Evolutionary conservation across 2,329 filamentous ascomycete species (phyloP).

Genomic region (Fusarium praegraminearum): DNA sequence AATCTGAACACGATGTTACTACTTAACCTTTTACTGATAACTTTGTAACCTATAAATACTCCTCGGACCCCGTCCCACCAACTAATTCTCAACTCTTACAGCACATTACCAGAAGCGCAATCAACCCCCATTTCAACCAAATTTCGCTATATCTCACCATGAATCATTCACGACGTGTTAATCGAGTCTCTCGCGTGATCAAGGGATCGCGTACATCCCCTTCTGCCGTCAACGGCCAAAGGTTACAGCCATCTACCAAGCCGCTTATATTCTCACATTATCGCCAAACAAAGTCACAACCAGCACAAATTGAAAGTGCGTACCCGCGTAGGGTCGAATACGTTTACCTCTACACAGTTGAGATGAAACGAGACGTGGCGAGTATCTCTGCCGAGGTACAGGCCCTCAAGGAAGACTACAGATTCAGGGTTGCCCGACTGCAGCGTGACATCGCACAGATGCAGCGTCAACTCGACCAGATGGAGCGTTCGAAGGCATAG

Average conservation of each 20-base stretch:
- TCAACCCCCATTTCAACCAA: fast-evolving
- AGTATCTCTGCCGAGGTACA: not conserved
- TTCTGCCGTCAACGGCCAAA: not conserved
- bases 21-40: not conserved
- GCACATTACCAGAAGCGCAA: not conserved
- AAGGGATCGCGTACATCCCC: not conserved
- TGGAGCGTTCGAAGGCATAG: too few relatives aligned
- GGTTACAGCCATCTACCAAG: not conserved
- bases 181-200: not conserved
- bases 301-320: not conserved
- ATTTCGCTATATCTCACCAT: not conserved
- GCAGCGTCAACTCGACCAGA: not conserved
- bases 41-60: not conserved
- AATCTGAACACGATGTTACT: not conserved
- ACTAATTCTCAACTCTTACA: fast-evolving
- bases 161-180: not conserved
- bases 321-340: not conserved
- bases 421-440: not conserved
- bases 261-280: not conserved
- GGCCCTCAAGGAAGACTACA: not conserved
- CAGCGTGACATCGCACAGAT: not conserved
- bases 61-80: not conserved
- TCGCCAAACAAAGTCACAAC: too few relatives aligned
- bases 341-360: not conserved
- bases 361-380: not conserved